Percentiles rank a stretch among this genome's conserved stretches.
These are phyloP conservation scores for Wickerhamomyces alni DNA, from an alignment of 805 yeast genomes.

Conservation along the genomic window DNA sequence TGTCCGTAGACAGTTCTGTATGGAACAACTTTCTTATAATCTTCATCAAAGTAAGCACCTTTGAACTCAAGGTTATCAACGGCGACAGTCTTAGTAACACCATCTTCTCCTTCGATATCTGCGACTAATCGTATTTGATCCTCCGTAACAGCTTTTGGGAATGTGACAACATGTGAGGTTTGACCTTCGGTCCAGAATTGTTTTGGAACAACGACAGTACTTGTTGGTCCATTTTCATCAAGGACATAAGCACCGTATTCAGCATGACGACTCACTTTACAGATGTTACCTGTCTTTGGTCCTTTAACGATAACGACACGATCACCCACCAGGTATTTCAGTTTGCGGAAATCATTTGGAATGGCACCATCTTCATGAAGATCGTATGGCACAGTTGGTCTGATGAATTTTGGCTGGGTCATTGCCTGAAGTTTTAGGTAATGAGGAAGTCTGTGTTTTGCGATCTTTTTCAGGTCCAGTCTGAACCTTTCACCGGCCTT, in stretches of 20 bases:
- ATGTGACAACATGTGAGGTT: constrained; percentile 60
- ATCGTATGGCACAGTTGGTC: constrained; percentile 26
- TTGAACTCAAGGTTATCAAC: constrained; percentile 66
- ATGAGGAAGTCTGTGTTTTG: constrained; percentile 24
- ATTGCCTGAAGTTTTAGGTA: constrained; percentile 24
- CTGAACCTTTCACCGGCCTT: constrained; percentile 32
- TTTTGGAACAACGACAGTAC: constrained; percentile 62
- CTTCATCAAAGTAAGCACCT: constrained; percentile 68
- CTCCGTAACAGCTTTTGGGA: constrained; percentile 58
- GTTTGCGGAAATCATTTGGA: constrained; percentile 42
- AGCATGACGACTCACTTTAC: constrained; percentile 56
- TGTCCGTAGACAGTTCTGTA: constrained; percentile 70
- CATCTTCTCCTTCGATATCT: constrained; percentile 60
- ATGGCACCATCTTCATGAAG: constrained; percentile 25
- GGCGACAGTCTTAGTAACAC: constrained; percentile 63
- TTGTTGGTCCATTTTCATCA: constrained; percentile 62
- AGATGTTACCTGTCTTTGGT: constrained; percentile 64
- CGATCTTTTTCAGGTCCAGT: constrained; percentile 24
- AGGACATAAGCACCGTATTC: constrained; percentile 58
- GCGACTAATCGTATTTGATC: constrained; percentile 71
- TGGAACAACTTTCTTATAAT: constrained; percentile 69
- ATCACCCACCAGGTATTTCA: constrained; percentile 70
- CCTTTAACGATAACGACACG: constrained; percentile 71
- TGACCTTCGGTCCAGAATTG: constrained; percentile 69
- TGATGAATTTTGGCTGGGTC: constrained; percentile 31